A percentile compares a stretch with the other conserved stretches of the same genome.
Evolutionary conservation across 73 alveolate species (phyloP).

Genomic region (Stentor coeruleus): DNA sequence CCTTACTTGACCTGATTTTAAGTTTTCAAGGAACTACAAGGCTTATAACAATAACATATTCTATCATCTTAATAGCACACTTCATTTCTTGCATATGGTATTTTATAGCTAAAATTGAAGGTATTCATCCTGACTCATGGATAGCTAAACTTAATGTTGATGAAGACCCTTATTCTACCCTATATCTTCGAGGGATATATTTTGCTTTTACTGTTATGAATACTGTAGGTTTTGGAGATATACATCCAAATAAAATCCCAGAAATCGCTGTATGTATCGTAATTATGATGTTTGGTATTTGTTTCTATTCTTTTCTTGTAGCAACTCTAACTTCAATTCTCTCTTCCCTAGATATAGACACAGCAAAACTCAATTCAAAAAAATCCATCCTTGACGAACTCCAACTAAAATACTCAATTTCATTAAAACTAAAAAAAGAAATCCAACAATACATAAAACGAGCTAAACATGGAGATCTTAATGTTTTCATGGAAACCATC

Average conservation of each 20-base stretch:
- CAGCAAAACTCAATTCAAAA: slow-evolving; percentile 42
- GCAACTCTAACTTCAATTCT: slow-evolving; percentile 64
- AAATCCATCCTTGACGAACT: slow-evolving; percentile 61
- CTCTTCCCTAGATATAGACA: slow-evolving; percentile 64
- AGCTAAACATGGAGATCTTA: background rate
- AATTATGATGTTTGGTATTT: slow-evolving; percentile 80
- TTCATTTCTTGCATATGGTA: slow-evolving; percentile 77
- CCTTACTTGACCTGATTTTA: slow-evolving; percentile 34
- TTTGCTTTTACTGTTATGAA: slow-evolving; percentile 75
- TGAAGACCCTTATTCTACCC: slow-evolving; percentile 33
- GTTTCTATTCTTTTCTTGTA: slow-evolving; percentile 69
- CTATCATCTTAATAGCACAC: slow-evolving; percentile 59
- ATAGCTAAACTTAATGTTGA: slow-evolving; percentile 51
- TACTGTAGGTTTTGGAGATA: slow-evolving; percentile 91
- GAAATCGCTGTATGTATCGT: slow-evolving; percentile 60
- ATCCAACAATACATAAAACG: background rate
- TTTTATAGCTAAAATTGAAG: slow-evolving; percentile 63
- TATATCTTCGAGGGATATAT: slow-evolving; percentile 53
- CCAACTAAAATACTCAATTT: slow-evolving; percentile 49
- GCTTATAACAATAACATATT: slow-evolving; percentile 32
- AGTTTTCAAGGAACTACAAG: slow-evolving; percentile 56
- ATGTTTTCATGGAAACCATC: background rate
- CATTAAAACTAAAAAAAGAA: slow-evolving; percentile 32
- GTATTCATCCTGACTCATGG: slow-evolving; percentile 71
- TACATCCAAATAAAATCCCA: slow-evolving; percentile 51